Percentiles rank a stretch among this genome's conserved stretches.
Conservation (phyloP, 352 stramenopile genomes). For the Thraustotheca clavata region DNA sequence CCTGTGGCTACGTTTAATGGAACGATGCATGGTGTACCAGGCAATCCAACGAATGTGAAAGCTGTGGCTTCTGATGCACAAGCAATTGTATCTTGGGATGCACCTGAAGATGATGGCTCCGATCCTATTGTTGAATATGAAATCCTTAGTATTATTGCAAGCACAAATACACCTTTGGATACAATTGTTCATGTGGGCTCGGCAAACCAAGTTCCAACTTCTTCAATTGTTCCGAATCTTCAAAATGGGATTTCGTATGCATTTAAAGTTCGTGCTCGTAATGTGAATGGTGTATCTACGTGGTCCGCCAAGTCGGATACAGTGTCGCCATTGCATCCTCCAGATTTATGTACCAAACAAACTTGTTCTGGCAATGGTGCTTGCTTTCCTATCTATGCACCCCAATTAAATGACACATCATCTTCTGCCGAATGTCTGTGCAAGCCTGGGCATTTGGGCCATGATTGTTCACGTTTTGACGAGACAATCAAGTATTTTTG, state of each 20-base stretch:
- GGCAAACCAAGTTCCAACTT: slow-evolving; percentile 28
- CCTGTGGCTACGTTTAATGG: not conserved
- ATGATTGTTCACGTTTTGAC: slow-evolving; percentile 54
- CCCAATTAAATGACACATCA: not conserved
- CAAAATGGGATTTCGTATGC: slow-evolving; percentile 53
- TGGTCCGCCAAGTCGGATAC: slow-evolving; percentile 64
- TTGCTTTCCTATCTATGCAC: slow-evolving; percentile 56
- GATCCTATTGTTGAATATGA: slow-evolving; percentile 54
- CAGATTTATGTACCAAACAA: slow-evolving; percentile 52
- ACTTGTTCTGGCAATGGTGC: slow-evolving; percentile 55
- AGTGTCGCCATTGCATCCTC: slow-evolving; percentile 58
- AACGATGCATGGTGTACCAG: slow-evolving; percentile 45
- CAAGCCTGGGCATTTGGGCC: slow-evolving; percentile 44
- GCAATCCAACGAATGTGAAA: slow-evolving; percentile 47
- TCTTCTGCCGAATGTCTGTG: slow-evolving; percentile 41
- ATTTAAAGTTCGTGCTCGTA: slow-evolving; percentile 62
- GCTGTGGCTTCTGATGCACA: slow-evolving; percentile 41
- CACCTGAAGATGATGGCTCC: slow-evolving; percentile 50
- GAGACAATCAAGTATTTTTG: slow-evolving; percentile 34
- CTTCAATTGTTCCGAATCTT: slow-evolving; percentile 34
- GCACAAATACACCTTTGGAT: not conserved
- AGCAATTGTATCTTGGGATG: slow-evolving; percentile 53
- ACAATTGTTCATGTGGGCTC: not conserved
- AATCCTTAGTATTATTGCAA: slow-evolving; percentile 25
- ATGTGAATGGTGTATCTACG: slow-evolving; percentile 50